phyloP scores from a whole-genome alignment of 2,329 filamentous ascomycete species.

The Botrytis sinoallii region DNA sequence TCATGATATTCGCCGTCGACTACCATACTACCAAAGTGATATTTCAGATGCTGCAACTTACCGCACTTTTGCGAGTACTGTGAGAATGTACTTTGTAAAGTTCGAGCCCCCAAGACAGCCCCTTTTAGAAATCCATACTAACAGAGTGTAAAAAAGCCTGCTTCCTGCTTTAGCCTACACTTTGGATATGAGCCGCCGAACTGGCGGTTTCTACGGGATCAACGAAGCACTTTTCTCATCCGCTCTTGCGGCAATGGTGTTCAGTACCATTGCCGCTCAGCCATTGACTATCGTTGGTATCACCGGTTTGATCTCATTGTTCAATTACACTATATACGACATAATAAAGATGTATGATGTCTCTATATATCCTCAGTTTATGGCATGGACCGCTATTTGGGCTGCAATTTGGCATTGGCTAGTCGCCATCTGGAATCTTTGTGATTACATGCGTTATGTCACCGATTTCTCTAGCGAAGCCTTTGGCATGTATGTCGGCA shows the following conservation, averaged over 20 bases:
- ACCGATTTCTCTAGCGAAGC: background rate
- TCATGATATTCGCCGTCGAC: background rate
- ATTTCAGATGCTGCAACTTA: background rate
- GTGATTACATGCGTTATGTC: background rate
- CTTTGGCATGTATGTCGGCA: background rate
- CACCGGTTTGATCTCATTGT: background rate
- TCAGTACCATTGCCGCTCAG: background rate
- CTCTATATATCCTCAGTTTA: background rate
- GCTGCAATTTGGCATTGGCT: background rate
- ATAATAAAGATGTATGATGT: background rate
- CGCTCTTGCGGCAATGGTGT: background rate
- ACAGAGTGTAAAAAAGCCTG: background rate
- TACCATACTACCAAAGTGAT: background rate
- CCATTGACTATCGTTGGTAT: background rate
- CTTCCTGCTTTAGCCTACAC: background rate
- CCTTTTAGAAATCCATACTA: background rate
- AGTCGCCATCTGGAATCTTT: background rate
- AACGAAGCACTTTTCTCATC: background rate
- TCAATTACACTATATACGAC: background rate
- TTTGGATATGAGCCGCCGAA: background rate
- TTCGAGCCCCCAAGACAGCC: background rate
- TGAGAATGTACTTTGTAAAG: background rate
- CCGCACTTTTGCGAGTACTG: background rate
- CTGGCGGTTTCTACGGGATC: background rate
- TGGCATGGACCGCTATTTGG: background rate